Percentiles rank a stretch among this genome's conserved stretches.
Evolutionary conservation across 169 alveolate genomes (phyloP).

Genomic region (Cryptosporidium canis): DNA sequence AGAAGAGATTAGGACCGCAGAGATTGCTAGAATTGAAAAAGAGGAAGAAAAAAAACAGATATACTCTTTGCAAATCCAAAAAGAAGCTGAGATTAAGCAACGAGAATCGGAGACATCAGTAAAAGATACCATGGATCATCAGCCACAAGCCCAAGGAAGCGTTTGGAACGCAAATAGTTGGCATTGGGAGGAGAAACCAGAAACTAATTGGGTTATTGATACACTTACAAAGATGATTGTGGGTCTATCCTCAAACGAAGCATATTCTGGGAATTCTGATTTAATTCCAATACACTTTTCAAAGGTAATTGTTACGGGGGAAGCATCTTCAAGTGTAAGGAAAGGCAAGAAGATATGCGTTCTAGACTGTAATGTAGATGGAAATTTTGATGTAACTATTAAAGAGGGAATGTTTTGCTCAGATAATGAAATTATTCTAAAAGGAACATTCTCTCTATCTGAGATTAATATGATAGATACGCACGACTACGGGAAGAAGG

Average conservation of each 20-base stretch:
- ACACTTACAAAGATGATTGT: slow-evolving; percentile 72
- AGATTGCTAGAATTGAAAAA: slow-evolving; percentile 34
- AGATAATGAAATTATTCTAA: slow-evolving; percentile 2
- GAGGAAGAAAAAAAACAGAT: slow-evolving; percentile 46
- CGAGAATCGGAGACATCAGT: neutral
- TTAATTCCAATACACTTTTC: slow-evolving; percentile 43
- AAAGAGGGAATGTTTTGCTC: neutral
- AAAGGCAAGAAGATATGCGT: slow-evolving; percentile 77
- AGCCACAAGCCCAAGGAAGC: slow-evolving; percentile 72
- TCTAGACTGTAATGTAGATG: slow-evolving; percentile 19
- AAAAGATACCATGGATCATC: neutral
- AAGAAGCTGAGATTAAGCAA: slow-evolving; percentile 20
- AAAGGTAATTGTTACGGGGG: slow-evolving; percentile 74
- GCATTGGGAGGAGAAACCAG: slow-evolving; percentile 80
- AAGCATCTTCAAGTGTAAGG: slow-evolving; percentile 78
- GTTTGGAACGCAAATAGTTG: slow-evolving; percentile 76
- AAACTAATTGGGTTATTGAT: slow-evolving; percentile 77
- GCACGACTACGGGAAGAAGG: slow-evolving; percentile 22
- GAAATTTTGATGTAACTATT: slow-evolving; percentile 25
- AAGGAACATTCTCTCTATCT: slow-evolving; percentile 11
- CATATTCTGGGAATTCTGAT: neutral
- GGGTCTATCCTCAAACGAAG: neutral
- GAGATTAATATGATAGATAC: slow-evolving; percentile 62
- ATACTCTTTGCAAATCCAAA: slow-evolving; percentile 21
- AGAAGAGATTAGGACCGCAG: slow-evolving; percentile 39